Base-by-base conservation (phyloP, 2,329 filamentous ascomycete species). In the Immersiporthe knoxdaviesiana region DNA sequence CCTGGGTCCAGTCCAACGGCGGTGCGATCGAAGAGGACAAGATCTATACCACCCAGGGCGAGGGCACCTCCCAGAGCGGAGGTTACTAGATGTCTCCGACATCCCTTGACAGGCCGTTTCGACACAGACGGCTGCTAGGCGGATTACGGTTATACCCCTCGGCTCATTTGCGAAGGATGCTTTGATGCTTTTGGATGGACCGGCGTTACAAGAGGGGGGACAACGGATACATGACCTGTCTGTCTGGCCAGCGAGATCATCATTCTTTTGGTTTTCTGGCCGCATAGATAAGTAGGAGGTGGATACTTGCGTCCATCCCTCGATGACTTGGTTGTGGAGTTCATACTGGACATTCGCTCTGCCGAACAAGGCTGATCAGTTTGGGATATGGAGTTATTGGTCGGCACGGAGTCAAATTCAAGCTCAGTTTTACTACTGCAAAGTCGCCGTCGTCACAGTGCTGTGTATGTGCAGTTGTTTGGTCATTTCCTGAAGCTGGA, bases 21-120 rank as follows among this genome's bases (percentile, higher is more conserved):
- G 88, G 90, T 1, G 78, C 84, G 39, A 88, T 97, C 72, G 94
- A 97, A 80, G 89, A 94, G 75, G 93, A 97, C 76, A 83, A 91
- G 76, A 80, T 90, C 11, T 47, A 47, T 47, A n/a, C 44, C 7
- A 47, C 44, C 18, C 44, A 47, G 44, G 44, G 44, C 7, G 44
- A 47, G 44, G 21, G 44, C 10, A 47, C n/a, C 35, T 86, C 96
- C 63, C 83, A 87, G 16, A 82, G 56, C 21, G 39, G 32, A 24
- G 7, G 7, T 5, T 60, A n/a, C 14, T 54, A 50, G 39, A 16
- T 37, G 60, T 59, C 59, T 65, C 73, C 76, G 73, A 58, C 4
- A 47, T n/a, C 6, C 21, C 18, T 24, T 18, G 32, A 37, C 47
- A 24, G 37, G 50, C 47, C 16, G 12, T 65, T 50, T 8, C 50